phyloP scores from a whole-genome alignment of 352 stramenopile genomes.

The Phytophthora idaei region DNA sequence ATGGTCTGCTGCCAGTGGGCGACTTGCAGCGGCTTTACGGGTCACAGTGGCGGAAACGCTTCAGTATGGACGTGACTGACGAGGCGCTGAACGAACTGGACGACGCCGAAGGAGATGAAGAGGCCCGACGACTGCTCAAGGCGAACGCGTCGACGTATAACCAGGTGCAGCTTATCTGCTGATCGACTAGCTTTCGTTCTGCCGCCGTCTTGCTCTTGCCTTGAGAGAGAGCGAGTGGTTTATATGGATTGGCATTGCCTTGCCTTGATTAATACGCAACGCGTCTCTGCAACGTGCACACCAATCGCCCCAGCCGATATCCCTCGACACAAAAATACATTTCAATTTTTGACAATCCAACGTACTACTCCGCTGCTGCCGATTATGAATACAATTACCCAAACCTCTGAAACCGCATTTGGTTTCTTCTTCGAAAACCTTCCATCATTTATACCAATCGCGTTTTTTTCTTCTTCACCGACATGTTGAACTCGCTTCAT shows the following conservation, averaged over 20 bases:
- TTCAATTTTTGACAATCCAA: slow-evolving; percentile 18
- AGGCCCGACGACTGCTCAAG: slow-evolving; percentile 37
- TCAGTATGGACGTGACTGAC: slow-evolving; percentile 60
- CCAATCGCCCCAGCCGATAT: background rate
- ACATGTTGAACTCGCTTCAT: slow-evolving; percentile 28
- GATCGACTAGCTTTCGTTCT: slow-evolving; percentile 13
- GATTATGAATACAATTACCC: too few relatives aligned
- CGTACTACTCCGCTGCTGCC: too few relatives aligned
- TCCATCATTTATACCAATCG: slow-evolving; percentile 8
- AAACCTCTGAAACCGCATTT: background rate
- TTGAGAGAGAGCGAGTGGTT: slow-evolving; percentile 23
- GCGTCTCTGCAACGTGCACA: background rate
- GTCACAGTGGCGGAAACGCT: slow-evolving; percentile 48
- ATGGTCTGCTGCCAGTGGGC: slow-evolving; percentile 34
- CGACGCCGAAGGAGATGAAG: slow-evolving; percentile 33
- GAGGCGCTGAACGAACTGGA: slow-evolving; percentile 50
- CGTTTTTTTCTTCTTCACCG: slow-evolving; percentile 5
- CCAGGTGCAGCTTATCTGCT: slow-evolving; percentile 55
- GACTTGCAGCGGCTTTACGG: slow-evolving; percentile 41
- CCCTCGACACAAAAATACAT: slow-evolving; percentile 24
- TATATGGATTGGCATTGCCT: slow-evolving; percentile 15
- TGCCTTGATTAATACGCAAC: slow-evolving; percentile 17
- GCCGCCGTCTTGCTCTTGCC: slow-evolving; percentile 12
- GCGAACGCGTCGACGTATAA: slow-evolving; percentile 41
- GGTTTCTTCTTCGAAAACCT: slow-evolving; percentile 9